phyloP scores from a whole-genome alignment of 495 filamentous ascomycete genomes.

The Aspergillus incahuasiensis region DNA sequence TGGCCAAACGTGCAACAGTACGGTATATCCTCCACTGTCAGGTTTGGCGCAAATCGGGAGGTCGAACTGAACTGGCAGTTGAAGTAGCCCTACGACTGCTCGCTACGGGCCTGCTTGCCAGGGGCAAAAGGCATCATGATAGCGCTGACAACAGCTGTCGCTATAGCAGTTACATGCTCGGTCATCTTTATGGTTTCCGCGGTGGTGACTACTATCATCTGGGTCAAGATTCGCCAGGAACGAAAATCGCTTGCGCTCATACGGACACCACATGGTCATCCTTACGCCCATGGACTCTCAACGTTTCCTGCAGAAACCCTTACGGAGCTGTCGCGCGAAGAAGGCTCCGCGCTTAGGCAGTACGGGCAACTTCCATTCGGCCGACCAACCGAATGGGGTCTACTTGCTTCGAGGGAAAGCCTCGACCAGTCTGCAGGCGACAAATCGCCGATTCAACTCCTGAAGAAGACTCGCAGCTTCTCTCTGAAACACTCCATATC shows the following conservation, averaged over 20 bases:
- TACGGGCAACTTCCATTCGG: slow-evolving; percentile 39
- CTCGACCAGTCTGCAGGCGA: slow-evolving; percentile 20
- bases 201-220: slow-evolving; percentile 33
- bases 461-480: slow-evolving; percentile 27
- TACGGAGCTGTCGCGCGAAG: slow-evolving; percentile 34
- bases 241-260: slow-evolving; percentile 29
- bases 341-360: slow-evolving; percentile 30
- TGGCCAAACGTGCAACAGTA: background rate
- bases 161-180: slow-evolving; percentile 39
- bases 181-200: slow-evolving; percentile 34
- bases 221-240: slow-evolving; percentile 40
- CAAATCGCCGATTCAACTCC: slow-evolving; percentile 24
- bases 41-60: background rate
- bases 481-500: slow-evolving; percentile 32
- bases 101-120: background rate
- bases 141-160: slow-evolving; percentile 34
- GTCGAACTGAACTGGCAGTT: background rate
- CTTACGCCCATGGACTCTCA: slow-evolving; percentile 21
- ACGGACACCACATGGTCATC: slow-evolving; percentile 23
- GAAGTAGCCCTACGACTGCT: background rate
- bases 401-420: slow-evolving; percentile 39
- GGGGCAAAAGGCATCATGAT: slow-evolving; percentile 25
- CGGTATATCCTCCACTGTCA: background rate
- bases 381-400: slow-evolving; percentile 39
- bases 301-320: slow-evolving; percentile 31